Evolutionary conservation across 2,329 filamentous ascomycete species (phyloP).

Genomic region (Apiospora sp.): DNA sequence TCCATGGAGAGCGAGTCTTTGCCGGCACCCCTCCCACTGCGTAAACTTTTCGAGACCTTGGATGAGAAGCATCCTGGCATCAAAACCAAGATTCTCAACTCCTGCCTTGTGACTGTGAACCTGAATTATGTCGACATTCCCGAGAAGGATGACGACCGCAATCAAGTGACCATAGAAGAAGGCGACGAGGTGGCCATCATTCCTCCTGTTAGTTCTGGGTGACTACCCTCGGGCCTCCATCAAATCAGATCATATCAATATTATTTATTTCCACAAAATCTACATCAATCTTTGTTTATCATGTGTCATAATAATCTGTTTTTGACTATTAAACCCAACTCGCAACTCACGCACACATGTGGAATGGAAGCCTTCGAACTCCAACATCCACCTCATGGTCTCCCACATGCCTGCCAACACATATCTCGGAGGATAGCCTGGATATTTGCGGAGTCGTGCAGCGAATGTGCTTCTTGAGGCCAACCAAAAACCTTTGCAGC

Average conservation of each 20-base stretch:
- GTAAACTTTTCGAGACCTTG: constrained; percentile 70
- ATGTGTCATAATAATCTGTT: not conserved
- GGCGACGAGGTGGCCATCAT: constrained; percentile 89
- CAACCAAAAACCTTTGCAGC: too few species aligned
- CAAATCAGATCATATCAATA: not conserved
- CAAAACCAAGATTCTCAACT: constrained; percentile 70
- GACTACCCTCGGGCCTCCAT: constrained; percentile 35
- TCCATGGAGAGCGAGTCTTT: constrained; percentile 71
- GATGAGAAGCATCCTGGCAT: constrained; percentile 78
- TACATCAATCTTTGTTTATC: not conserved
- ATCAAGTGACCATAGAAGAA: constrained; percentile 64
- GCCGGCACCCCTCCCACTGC: constrained; percentile 69
- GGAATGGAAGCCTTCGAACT: too few species aligned
- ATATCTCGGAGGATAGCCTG: too few species aligned
- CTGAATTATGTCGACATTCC: constrained; percentile 79
- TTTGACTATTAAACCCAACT: too few species aligned
- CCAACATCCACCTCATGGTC: too few species aligned
- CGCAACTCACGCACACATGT: too few species aligned
- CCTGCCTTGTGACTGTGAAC: constrained; percentile 81
- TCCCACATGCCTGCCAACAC: too few species aligned
- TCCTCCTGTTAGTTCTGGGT: constrained; percentile 87
- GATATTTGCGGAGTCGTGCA: too few species aligned
- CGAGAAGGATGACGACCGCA: constrained; percentile 49
- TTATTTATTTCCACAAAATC: not conserved
- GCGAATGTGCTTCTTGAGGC: too few species aligned